Conservation (phyloP, 306 rosid species). For the Lathyrus oleraceus region DNA sequence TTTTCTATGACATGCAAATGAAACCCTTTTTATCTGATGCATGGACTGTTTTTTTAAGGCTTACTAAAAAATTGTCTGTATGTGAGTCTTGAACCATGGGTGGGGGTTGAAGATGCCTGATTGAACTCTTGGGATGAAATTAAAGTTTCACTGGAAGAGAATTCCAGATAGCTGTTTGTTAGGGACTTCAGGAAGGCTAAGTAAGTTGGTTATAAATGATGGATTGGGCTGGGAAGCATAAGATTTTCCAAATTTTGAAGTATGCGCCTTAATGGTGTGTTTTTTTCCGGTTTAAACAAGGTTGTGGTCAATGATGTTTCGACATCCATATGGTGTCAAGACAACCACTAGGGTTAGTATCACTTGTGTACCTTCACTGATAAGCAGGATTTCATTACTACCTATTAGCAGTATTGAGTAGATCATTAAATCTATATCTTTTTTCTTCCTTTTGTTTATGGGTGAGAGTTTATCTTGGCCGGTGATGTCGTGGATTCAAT, state of each 20-base stretch:
- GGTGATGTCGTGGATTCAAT: neutral
- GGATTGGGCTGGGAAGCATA: neutral
- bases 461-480: neutral
- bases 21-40: neutral
- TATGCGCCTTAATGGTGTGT: neutral
- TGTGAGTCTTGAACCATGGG: neutral
- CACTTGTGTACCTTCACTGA: neutral
- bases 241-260: slow-evolving; percentile 4
- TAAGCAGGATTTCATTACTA: neutral
- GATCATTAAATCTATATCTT: neutral
- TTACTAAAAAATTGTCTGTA: neutral
- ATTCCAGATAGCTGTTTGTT: slow-evolving; percentile 2
- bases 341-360: neutral
- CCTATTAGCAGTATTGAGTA: slow-evolving; percentile 13
- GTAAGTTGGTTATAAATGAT: slow-evolving; percentile 16
- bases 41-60: neutral
- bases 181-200: slow-evolving; percentile 7
- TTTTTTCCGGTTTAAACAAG: neutral
- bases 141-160: neutral
- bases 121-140: slow-evolving; percentile 16
- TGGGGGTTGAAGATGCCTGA: slow-evolving; percentile 1
- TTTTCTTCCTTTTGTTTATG: neutral
- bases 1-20: neutral
- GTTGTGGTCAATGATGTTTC: neutral
- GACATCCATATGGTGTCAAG: too few relatives aligned